Evolutionary conservation across 306 rosid species (phyloP), one percentile per base, ranked within the genome.

Genomic region (Prunus persica): DNA sequence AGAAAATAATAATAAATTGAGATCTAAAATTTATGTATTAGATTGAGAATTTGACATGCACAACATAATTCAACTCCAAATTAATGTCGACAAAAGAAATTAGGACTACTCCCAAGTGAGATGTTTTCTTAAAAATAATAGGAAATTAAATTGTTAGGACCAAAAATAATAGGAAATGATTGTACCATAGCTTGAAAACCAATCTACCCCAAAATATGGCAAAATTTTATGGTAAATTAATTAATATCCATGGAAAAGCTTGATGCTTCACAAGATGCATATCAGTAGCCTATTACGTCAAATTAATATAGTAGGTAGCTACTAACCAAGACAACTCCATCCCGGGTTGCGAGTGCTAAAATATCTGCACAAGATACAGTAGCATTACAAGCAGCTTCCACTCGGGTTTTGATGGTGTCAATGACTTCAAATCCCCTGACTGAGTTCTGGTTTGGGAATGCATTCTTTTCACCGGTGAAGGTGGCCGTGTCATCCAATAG

Each of bases 301-400:
- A 58, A 58, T 24, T 20, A 11, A 25, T 2, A 24, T 4, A 1
- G 64, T 58, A n/a, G 43, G 11, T 38, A 70, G 52, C 8, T 65
- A 64, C 78, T 50, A 2, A 93, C 97, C 88, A 64, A 68, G 75
- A 5, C 66, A 10, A 92, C 82, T 30, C 96, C 93, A 67, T 95
- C 98, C 71, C 88, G 79, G 10, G 92, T 64, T 0, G 97, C 97
- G 8, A 95, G 89, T 14, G 97, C 96, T 27, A 92, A 85, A 30
- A 95, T 89, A 79, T 92, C 97, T 0, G 97, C 97, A 74, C 99
- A 95, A 10, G 97, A 92, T 2, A 92, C 97, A 0, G 80, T 91
- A 75, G 72, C 89, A 1, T 25, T 88, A 79, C 99, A 95, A 65
- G 88, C 76, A 28, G 93, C 85, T 83, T 95, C 97, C 13, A 95